Evolutionary conservation across 805 yeast species (phyloP).

Genomic region (Wickerhamiella australiensis): DNA sequence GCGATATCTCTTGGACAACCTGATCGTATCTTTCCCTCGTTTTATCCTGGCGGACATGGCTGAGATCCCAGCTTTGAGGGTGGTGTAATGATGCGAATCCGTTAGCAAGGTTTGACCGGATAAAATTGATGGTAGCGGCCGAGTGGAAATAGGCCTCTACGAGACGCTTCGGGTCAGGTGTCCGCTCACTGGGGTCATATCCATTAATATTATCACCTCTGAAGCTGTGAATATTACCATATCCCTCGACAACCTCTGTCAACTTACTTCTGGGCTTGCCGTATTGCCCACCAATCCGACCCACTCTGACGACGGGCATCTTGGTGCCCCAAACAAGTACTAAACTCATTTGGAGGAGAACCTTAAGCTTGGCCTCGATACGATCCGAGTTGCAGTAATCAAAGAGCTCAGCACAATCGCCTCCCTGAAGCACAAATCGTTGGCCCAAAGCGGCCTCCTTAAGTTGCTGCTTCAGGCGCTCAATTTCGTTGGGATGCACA

Average conservation of each 20-base stretch:
- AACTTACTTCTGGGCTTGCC: slow-evolving; percentile 36
- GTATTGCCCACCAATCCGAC: slow-evolving; percentile 36
- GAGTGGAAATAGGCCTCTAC: slow-evolving; percentile 36
- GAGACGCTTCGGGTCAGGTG: slow-evolving; percentile 32
- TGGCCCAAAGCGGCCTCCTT: slow-evolving; percentile 33
- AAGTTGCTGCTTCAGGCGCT: slow-evolving; percentile 26
- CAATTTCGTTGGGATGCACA: slow-evolving; percentile 32
- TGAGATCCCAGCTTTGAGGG: slow-evolving; percentile 33
- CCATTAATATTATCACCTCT: slow-evolving; percentile 36
- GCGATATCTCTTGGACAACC: slow-evolving; percentile 29
- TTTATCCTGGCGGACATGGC: slow-evolving; percentile 31
- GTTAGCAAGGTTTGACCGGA: slow-evolving; percentile 27
- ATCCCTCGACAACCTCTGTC: slow-evolving; percentile 33
- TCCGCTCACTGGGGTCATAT: slow-evolving; percentile 30
- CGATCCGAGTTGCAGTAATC: slow-evolving; percentile 33
- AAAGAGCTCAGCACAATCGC: slow-evolving; percentile 36
- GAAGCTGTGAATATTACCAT: slow-evolving; percentile 31
- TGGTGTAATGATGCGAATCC: slow-evolving; percentile 34
- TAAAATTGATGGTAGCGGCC: slow-evolving; percentile 34
- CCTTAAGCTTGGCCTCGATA: slow-evolving; percentile 34
- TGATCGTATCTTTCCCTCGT: slow-evolving; percentile 31
- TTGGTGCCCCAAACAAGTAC: slow-evolving; percentile 36
- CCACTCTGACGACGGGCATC: slow-evolving; percentile 32
- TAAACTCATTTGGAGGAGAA: slow-evolving; percentile 33
- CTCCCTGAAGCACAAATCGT: slow-evolving; percentile 36